Conservation (phyloP, 768 basidiomycete species). For the Pleurotus sapidus region DNA sequence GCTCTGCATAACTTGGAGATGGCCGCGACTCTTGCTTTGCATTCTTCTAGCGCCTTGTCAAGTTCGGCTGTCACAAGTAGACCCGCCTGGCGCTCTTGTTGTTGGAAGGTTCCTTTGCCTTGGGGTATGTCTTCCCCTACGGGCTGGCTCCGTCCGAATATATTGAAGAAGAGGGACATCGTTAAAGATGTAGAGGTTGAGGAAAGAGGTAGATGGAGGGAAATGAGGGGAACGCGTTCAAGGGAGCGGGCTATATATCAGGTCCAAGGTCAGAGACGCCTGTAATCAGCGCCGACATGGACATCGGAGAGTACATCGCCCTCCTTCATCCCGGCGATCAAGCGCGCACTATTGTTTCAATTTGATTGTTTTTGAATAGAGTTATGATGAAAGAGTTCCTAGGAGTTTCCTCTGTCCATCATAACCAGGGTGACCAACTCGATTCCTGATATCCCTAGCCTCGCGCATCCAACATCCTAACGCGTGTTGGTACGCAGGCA, state of each 20-base stretch:
- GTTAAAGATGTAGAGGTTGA: neutral
- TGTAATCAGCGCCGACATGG: constrained; percentile 1
- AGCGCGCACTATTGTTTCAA: too few relatives aligned
- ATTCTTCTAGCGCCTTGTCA: constrained; percentile 42
- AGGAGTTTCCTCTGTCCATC: too few relatives aligned
- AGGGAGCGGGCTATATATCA: neutral
- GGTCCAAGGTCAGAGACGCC: neutral
- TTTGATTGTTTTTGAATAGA: too few relatives aligned
- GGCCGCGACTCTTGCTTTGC: constrained; percentile 38
- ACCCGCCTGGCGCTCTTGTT: constrained; percentile 19
- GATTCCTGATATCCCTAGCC: too few relatives aligned
- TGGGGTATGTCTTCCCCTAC: neutral
- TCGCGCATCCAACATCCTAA: too few relatives aligned
- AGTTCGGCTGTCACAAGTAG: constrained; percentile 42
- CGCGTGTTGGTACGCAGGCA: too few relatives aligned
- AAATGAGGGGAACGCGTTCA: neutral
- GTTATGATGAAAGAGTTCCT: too few relatives aligned
- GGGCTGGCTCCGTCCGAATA: neutral
- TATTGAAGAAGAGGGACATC: neutral
- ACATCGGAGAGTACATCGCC: constrained; percentile 2
- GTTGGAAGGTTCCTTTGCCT: neutral
- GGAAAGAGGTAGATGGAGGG: neutral
- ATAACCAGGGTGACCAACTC: too few relatives aligned
- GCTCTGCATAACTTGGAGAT: constrained; percentile 44
- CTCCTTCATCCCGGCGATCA: too few relatives aligned